Conservation (phyloP, 495 filamentous ascomycete genomes). For the Niebla homalea region DNA sequence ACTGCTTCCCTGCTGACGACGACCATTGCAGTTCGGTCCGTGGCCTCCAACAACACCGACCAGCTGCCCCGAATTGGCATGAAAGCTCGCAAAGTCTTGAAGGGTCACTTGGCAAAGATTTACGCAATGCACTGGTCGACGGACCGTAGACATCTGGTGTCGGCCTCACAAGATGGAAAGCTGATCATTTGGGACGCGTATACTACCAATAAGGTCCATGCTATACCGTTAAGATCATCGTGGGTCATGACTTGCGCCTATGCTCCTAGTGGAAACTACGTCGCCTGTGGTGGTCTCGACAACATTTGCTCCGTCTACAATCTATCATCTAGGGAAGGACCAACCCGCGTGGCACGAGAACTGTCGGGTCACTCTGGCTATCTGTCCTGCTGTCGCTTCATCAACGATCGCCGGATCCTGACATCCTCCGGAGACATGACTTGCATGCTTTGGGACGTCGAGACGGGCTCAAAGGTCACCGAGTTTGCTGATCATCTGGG, state of each 20-base stretch:
- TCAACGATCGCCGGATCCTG: conserved; percentile 94
- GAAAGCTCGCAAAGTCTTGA: conserved; percentile 88
- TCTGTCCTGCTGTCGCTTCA: conserved; percentile 95
- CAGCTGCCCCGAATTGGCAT: conserved; percentile 82
- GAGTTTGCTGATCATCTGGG: conserved; percentile 98
- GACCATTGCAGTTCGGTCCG: conserved; percentile 60
- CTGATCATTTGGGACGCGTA: conserved; percentile 99
- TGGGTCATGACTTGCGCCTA: conserved; percentile 99
- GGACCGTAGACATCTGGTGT: conserved; percentile 93
- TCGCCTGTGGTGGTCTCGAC: conserved; percentile 94
- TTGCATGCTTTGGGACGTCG: conserved; percentile 99
- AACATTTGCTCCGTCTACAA: conserved; percentile 99
- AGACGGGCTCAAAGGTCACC: conserved; percentile 91
- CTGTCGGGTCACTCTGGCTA: conserved; percentile 96
- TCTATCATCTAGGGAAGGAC: conserved; percentile 87
- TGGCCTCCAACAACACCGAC: conserved; percentile 80
- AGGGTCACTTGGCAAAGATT: conserved; percentile 97
- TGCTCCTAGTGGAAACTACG: conserved; percentile 94
- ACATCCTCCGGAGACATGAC: conserved; percentile 99
- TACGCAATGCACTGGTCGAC: conserved; percentile 99
- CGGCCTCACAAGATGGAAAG: conserved; percentile 97
- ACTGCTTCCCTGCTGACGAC: no score
- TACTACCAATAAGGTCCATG: conserved; percentile 98
- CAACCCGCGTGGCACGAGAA: conserved; percentile 90
- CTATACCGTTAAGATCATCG: conserved; percentile 93